Evolutionary conservation across 2,329 filamentous ascomycete species (phyloP).

Genomic region (Fusarium kyushuense): DNA sequence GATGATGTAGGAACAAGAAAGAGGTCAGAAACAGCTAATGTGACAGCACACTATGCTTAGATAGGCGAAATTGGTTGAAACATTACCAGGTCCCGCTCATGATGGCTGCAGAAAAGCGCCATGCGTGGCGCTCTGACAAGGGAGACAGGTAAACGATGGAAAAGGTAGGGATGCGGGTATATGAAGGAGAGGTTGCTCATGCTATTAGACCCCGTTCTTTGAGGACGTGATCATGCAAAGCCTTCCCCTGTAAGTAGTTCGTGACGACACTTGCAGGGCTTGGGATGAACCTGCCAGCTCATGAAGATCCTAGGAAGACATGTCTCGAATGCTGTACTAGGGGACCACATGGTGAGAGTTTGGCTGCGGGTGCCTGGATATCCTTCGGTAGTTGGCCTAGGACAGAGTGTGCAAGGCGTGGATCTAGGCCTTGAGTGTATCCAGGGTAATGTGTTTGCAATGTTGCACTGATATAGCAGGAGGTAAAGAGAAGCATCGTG

Average conservation of each 20-base stretch:
- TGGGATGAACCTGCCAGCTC: conserved; percentile 3
- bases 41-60: conserved; percentile 44
- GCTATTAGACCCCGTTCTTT: not conserved
- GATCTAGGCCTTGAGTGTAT: conserved; percentile 15
- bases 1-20: conserved; percentile 20
- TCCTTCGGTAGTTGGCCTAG: conserved; percentile 30
- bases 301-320: conserved; percentile 17
- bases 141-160: conserved; percentile 1
- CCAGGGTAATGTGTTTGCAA: conserved; percentile 6
- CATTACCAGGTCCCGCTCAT: conserved; percentile 29
- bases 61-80: conserved; percentile 39
- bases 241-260: not conserved
- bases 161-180: conserved; percentile 21
- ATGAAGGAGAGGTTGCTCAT: conserved; percentile 16
- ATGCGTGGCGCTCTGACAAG: conserved; percentile 31
- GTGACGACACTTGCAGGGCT: conserved; percentile 8
- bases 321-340: conserved; percentile 40
- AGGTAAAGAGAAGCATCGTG: conserved; percentile 9
- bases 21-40: conserved; percentile 18
- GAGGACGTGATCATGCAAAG: conserved; percentile 9
- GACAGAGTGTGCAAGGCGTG: conserved; percentile 14
- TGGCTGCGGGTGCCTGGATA: conserved; percentile 19
- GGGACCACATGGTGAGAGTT: conserved; percentile 38
- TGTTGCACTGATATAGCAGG: conserved; percentile 33
- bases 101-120: conserved; percentile 31